Base-by-base conservation (phyloP, 345 rosid species). In the Euphorbia lathyris region DNA sequence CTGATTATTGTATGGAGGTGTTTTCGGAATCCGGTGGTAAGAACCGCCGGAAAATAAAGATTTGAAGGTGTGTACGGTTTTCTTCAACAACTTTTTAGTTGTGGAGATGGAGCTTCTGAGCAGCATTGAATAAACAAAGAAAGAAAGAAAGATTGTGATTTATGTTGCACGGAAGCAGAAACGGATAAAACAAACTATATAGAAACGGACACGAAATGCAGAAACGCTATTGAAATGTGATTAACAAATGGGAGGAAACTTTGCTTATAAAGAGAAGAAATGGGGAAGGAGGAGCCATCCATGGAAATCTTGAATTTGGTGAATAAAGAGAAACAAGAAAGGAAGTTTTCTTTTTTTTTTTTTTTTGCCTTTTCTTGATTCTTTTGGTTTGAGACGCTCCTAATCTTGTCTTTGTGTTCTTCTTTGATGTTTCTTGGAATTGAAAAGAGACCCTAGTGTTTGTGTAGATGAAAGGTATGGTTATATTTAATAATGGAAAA, bases 1-100 rank as follows among this genome's bases (percentile, higher is more conserved):
- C 0, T 58, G 13, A n/a, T 23, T 27, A 27, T 19, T 29, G 70
- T 43, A 58, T 9, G 82, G 82, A 30, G 86, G 69, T 22, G 74
- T 45, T 77, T 92, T 88, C 10, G 86, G 94, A 38, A 92, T 82
- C 73, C 81, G 90, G 20, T 86, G 75, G 80, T 92, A 88, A 17
- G 48, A 55, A 32, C 26, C 73, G 32, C 69, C 68, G 12, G 87
- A 69, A 81, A 92, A 77, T 13, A 92, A 81, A 63, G 88, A 84
- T 70, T 80, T 87, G 76, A 92, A 58, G 68, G 67, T 79, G 48
- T 77, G 69, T 3, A 90, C 0, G 76, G 92, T 85, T 78, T 76
- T 92, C 1, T 74, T 76, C 56, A 92, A 82, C 80, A 90, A 81
- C 50, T 72, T 92, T 71, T 74, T 91, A 73, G 92, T 87, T 77